phyloP scores from a whole-genome alignment of 495 filamentous ascomycete genomes.

The Penicillium parvum region DNA sequence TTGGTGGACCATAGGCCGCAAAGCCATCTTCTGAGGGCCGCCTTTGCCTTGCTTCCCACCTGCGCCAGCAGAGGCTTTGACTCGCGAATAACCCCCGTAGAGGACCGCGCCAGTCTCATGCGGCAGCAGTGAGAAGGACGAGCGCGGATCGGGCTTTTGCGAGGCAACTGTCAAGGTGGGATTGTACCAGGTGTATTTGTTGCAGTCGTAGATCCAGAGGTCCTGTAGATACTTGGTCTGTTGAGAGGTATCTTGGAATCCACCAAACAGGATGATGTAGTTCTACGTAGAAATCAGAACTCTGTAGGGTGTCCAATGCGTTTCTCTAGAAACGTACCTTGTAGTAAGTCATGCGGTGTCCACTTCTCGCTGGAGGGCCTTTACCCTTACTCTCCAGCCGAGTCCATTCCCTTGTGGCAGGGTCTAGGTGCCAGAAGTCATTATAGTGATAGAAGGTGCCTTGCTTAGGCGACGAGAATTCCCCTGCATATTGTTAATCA shows the following conservation, averaged over 20 bases:
- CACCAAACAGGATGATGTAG: slow-evolving; percentile 70
- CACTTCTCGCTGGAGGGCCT: slow-evolving; percentile 81
- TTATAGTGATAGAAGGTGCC: slow-evolving; percentile 99
- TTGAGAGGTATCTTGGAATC: slow-evolving; percentile 93
- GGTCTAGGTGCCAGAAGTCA: slow-evolving; percentile 92
- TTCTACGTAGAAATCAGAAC: slow-evolving; percentile 33
- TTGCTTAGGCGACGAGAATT: slow-evolving; percentile 81
- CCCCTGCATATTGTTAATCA: slow-evolving; percentile 26
- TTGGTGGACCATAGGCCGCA: slow-evolving; percentile 84
- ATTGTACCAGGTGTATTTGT: slow-evolving; percentile 71
- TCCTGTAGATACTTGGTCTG: slow-evolving; percentile 83
- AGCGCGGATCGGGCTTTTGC: slow-evolving; percentile 83
- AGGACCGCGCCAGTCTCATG: slow-evolving; percentile 85
- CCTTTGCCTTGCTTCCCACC: slow-evolving; percentile 57
- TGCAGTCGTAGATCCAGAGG: slow-evolving; percentile 64
- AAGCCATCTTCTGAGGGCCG: slow-evolving; percentile 59
- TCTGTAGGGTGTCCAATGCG: not conserved
- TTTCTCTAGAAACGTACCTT: slow-evolving; percentile 46
- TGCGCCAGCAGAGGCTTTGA: slow-evolving; percentile 59
- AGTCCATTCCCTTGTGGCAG: slow-evolving; percentile 79
- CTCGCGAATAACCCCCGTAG: slow-evolving; percentile 88
- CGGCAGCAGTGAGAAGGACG: slow-evolving; percentile 84
- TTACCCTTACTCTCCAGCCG: slow-evolving; percentile 84
- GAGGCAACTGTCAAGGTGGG: slow-evolving; percentile 67
- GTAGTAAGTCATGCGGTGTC: slow-evolving; percentile 92